A percentile compares a stretch with the other conserved stretches of the same genome.
Conservation (phyloP, 768 basidiomycete genomes). For the Scleroderma bovista region DNA sequence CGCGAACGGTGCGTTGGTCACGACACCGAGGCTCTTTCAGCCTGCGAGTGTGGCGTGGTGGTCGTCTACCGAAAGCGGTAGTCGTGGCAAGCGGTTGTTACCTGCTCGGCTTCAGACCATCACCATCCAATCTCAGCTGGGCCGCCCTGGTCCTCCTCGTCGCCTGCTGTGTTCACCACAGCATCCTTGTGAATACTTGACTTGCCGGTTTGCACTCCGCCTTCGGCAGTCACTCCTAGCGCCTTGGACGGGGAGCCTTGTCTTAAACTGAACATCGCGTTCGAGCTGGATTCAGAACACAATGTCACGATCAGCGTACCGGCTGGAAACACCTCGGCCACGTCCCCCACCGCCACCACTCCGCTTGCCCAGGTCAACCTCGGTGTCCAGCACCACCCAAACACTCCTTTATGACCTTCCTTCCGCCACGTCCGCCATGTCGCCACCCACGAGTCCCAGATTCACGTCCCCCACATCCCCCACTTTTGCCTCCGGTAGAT, state of each 20-base stretch:
- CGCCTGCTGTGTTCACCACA: background rate
- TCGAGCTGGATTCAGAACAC: constrained; percentile 33
- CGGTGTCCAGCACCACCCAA: constrained; percentile 43
- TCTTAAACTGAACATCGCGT: constrained; percentile 8
- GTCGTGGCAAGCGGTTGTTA: constrained; percentile 21
- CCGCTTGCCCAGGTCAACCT: constrained; percentile 41
- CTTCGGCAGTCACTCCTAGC: constrained; percentile 16
- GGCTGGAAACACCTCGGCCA: constrained; percentile 57
- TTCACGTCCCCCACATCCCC: constrained; percentile 56
- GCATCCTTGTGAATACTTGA: background rate
- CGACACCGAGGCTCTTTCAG: constrained; percentile 3
- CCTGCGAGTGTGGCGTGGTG: constrained; percentile 2
- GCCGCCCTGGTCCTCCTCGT: background rate
- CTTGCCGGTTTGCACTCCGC: constrained; percentile 1
- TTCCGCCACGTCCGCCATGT: constrained; percentile 43
- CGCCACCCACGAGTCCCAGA: constrained; percentile 54
- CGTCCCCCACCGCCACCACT: constrained; percentile 56
- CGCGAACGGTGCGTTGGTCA: constrained; percentile 14
- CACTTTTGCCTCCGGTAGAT: constrained; percentile 42
- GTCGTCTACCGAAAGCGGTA: constrained; percentile 14
- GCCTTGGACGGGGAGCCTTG: background rate
- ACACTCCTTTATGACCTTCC: constrained; percentile 77
- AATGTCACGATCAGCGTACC: constrained; percentile 62
- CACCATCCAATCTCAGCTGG: constrained; percentile 6
- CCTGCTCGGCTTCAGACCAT: constrained; percentile 25